Base-by-base conservation (phyloP, 345 rosid species). In the Acer campestre region DNA sequence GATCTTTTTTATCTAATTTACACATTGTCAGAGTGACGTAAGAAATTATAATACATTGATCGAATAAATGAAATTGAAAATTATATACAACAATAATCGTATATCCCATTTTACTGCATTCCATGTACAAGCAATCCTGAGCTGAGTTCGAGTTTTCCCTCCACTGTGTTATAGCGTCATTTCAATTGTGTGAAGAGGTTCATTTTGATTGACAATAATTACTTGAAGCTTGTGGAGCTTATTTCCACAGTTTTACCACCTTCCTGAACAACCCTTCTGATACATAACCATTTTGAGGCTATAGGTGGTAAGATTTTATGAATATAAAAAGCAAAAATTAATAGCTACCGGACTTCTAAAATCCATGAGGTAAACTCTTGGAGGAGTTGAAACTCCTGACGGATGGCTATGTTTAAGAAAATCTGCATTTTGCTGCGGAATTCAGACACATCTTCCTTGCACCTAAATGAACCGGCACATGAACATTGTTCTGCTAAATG, bases 401-500 rank as follows among this genome's bases (percentile, higher is more conserved):
- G 85, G 27, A 75, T 84, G 29, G 93, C 93, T 48, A 90, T 87
- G 73, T 85, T 90, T 55, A 90, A 77, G 88, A 94, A 90, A 25
- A 92, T 80, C 83, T 85, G 88, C 98, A 91, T 91, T 79, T 81
- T 89, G 67, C 83, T 80, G 3, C 75, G 85, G 82, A 91, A 94
- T 71, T 91, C 92, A 16, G 94, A 75, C n/a, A 61, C 77, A 10
- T 83, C 88, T 83, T 94, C 98, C 84, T 84, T 91, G 88, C 97
- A 92, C 76, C 84, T 79, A 75, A 82, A 91, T 18, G 95, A 86
- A 75, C 98, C 98, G n/a, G 88, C 91, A 68, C 98, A 95, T 48
- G 80, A 83, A 51, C 98, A 95, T 74, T 90, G 95, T 84, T 92
- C 93, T 29, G 94, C 82, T 78, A 95, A 80, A 85, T 95, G 97